phyloP scores from a whole-genome alignment of 345 rosid species.

The Reutealis trisperma region DNA sequence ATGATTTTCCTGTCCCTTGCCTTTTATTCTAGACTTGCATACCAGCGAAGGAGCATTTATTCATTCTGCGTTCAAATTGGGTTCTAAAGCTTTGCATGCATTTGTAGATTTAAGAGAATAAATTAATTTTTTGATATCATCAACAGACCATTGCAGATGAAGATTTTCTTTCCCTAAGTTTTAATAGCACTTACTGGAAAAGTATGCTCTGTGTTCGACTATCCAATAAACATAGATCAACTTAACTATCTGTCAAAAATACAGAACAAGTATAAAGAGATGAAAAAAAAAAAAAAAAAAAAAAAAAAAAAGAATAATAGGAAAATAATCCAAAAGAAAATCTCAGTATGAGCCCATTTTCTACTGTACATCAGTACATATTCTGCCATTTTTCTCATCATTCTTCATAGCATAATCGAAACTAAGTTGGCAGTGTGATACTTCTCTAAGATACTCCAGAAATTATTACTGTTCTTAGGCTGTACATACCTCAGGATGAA shows the following conservation, averaged over 20 bases:
- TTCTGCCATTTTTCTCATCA: not conserved
- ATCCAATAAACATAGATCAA: not conserved
- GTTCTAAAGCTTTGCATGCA: not conserved
- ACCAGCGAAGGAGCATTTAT: not conserved
- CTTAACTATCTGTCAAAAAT: not conserved
- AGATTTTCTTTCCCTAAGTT: not conserved
- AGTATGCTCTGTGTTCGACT: not conserved
- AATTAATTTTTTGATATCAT: not conserved
- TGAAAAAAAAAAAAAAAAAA: not conserved
- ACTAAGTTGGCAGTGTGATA: constrained; percentile 1
- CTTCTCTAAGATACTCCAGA: not conserved
- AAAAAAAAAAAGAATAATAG: not conserved
- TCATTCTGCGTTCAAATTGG: not conserved
- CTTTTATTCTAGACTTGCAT: not conserved
- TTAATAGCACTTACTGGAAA: not conserved
- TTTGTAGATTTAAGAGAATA: not conserved
- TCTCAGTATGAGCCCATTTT: not conserved
- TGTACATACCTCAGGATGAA: not conserved
- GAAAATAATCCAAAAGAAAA: not conserved
- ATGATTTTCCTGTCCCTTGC: not conserved
- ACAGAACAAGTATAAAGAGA: not conserved
- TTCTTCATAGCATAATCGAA: not conserved
- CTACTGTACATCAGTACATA: not conserved
- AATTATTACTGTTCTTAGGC: not conserved
- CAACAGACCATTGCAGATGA: not conserved